phyloP scores from a whole-genome alignment of 129 eudicot genomes.

The Lonicera japonica region DNA sequence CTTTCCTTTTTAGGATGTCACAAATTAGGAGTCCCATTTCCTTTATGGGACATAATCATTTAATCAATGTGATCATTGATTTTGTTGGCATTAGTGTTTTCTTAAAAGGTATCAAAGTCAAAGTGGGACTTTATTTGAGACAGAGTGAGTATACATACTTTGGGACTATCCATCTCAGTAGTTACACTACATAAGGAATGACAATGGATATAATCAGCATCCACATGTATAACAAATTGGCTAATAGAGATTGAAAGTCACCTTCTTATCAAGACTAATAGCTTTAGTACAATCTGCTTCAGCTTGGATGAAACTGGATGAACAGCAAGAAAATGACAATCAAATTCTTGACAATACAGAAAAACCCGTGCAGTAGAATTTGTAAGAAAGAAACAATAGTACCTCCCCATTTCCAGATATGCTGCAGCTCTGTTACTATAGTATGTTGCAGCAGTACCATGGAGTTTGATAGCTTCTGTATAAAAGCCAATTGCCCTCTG shows the following conservation, averaged over 20 bases:
- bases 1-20: too few relatives aligned
- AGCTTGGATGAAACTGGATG: constrained; percentile 63
- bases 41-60: too few relatives aligned
- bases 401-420: constrained; percentile 69
- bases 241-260: not conserved
- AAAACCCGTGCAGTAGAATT: not conserved
- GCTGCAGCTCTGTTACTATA: constrained; percentile 92
- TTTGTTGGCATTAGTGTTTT: too few relatives aligned
- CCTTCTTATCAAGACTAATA: constrained; percentile 87
- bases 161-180: too few relatives aligned
- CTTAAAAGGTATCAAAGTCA: too few relatives aligned
- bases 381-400: constrained; percentile 3
- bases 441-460: constrained; percentile 63
- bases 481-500: constrained; percentile 76
- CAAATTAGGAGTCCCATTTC: too few relatives aligned
- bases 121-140: too few relatives aligned
- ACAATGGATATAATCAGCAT: too few relatives aligned
- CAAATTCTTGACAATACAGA: not conserved
- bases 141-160: too few relatives aligned
- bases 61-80: too few relatives aligned
- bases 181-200: too few relatives aligned
- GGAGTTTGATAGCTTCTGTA: constrained; percentile 85
- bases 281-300: constrained; percentile 87
- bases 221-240: not conserved
- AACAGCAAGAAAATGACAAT: not conserved